Percentiles rank a stretch among this genome's conserved stretches.
phyloP scores from a whole-genome alignment of 495 filamentous ascomycete species.

The Tuber borchii region DNA sequence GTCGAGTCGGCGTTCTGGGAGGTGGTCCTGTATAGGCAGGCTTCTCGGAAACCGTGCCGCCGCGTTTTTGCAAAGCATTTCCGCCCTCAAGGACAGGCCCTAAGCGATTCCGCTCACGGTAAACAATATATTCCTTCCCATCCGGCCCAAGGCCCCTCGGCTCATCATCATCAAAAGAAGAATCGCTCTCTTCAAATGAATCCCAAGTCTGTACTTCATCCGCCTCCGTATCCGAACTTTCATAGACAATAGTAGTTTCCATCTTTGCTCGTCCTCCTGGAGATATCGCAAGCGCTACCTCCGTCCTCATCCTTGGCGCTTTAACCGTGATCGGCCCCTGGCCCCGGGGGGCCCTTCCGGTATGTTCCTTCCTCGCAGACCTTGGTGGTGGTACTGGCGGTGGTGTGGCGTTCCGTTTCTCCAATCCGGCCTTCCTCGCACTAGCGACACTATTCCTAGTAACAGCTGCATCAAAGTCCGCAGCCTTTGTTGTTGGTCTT shows the following conservation, averaged over 20 bases:
- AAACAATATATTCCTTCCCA: slow-evolving; percentile 37
- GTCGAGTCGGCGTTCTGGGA: slow-evolving; percentile 30
- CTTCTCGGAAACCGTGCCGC: slow-evolving; percentile 8
- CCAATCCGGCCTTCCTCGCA: slow-evolving; percentile 15
- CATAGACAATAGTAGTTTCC: slow-evolving; percentile 37
- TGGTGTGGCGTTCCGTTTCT: slow-evolving; percentile 18
- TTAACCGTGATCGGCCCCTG: slow-evolving; percentile 18
- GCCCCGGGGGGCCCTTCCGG: slow-evolving; percentile 9
- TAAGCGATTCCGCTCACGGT: slow-evolving; percentile 31
- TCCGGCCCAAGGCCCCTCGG: slow-evolving; percentile 40
- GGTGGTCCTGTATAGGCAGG: slow-evolving; percentile 12
- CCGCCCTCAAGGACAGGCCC: slow-evolving; percentile 21
- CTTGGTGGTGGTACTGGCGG: slow-evolving; percentile 15
- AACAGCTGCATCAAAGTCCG: slow-evolving; percentile 37
- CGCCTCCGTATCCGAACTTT: slow-evolving; percentile 26
- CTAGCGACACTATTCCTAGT: slow-evolving; percentile 28
- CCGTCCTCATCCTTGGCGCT: slow-evolving; percentile 22
- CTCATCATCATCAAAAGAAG: slow-evolving; percentile 38
- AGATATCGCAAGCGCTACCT: slow-evolving; percentile 39
- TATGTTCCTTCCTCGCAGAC: background rate
- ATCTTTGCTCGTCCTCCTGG: slow-evolving; percentile 39
- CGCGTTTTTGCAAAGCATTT: slow-evolving; percentile 14
- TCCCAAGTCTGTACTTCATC: slow-evolving; percentile 31
- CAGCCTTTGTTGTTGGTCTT: slow-evolving; percentile 29
- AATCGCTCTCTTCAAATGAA: slow-evolving; percentile 41